These are phyloP conservation scores for Fusarium pilosicola DNA, from an alignment of 2,329 filamentous ascomycete species.

Conservation along the genomic window DNA sequence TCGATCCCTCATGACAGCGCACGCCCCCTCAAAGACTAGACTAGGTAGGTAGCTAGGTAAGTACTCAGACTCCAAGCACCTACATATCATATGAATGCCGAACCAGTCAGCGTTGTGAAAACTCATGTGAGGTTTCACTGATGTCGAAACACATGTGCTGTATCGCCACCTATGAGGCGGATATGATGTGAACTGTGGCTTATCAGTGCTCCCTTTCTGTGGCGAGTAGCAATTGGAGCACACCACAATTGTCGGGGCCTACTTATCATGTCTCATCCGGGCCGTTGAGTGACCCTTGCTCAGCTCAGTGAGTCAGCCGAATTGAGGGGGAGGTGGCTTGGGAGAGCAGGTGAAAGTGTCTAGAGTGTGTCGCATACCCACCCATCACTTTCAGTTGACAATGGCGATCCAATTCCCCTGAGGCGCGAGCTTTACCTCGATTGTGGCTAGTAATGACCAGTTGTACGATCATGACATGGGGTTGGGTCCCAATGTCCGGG, in stretches of 20 bases:
- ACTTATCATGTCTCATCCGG: conserved; percentile 29
- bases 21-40: conserved; percentile 23
- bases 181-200: conserved; percentile 35
- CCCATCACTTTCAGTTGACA: conserved; percentile 15
- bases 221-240: conserved; percentile 16
- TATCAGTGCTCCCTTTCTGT: conserved; percentile 12
- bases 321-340: conserved; percentile 11
- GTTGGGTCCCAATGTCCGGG: background rate
- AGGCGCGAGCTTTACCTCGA: conserved; percentile 35
- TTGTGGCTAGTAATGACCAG: conserved; percentile 39
- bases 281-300: conserved; percentile 38
- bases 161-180: conserved; percentile 23
- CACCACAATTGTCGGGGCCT: conserved; percentile 28
- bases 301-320: conserved; percentile 35
- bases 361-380: conserved; percentile 14
- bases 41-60: background rate
- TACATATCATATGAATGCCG: background rate
- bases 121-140: background rate
- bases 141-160: background rate
- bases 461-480: conserved; percentile 22
- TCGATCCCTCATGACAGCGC: conserved; percentile 36
- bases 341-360: background rate
- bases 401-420: conserved; percentile 18
- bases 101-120: conserved; percentile 30
- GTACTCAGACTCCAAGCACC: background rate